Evolutionary conservation across 371 early-diverging fungal species (phyloP).

Genomic region (Mucor indicus): DNA sequence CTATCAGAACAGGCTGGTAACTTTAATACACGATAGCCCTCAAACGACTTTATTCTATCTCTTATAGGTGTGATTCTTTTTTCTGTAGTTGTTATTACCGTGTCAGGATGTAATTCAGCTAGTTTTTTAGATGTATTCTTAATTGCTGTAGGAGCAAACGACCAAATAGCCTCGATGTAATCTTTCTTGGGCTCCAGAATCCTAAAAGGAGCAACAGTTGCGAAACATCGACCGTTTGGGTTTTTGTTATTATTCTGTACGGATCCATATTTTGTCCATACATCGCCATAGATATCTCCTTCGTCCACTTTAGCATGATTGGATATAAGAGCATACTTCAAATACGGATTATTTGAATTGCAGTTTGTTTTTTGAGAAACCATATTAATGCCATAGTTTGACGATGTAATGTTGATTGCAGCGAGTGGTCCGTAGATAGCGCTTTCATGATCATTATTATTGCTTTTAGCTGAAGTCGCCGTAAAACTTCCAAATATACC

Average conservation of each 20-base stretch:
- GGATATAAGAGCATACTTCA: neutral
- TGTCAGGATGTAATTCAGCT: neutral
- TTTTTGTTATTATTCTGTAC: neutral
- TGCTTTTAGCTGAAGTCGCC: neutral
- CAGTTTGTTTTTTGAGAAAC: neutral
- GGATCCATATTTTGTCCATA: neutral
- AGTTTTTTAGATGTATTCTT: neutral
- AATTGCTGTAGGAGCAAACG: neutral
- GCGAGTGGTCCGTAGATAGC: conserved; percentile 2
- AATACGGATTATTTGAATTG: neutral
- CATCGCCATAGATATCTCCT: neutral
- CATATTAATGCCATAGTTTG: neutral
- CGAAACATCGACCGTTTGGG: neutral
- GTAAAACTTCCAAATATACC: neutral
- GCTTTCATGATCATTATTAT: neutral
- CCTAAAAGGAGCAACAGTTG: neutral
- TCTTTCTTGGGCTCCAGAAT: neutral
- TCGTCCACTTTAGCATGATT: neutral
- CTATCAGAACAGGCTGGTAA: conserved; percentile 5
- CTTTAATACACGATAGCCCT: neutral
- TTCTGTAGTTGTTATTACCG: neutral
- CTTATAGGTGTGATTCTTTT: neutral
- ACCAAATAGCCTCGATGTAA: neutral
- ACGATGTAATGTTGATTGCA: neutral
- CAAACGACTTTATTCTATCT: neutral